Base-by-base conservation (phyloP, 352 stramenopile genomes). In the Aphanomyces invadans region DNA sequence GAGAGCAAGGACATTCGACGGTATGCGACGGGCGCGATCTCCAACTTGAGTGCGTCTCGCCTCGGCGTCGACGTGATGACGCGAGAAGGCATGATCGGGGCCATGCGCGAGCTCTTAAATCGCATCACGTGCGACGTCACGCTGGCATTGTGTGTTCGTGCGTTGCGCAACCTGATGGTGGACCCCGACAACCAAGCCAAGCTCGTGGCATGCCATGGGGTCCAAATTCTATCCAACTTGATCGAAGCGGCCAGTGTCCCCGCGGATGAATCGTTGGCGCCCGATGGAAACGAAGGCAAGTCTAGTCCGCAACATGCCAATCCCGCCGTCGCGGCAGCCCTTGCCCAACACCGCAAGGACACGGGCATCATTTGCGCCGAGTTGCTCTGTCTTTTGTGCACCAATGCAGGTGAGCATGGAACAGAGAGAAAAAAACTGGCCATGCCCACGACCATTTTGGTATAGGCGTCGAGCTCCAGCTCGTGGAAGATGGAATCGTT, bases 401-500 rank as follows among this genome's bases (percentile, higher is more conserved):
- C 38, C 29, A 67, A 67, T 26, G 21, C 42, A 10, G 49, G 44
- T 52, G 23, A n/a, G 21, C 2, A 42, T 7, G 7, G 12, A 9
- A 52, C 23, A 25, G 4, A n/a, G 7, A n/a, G 7, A 52, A n/a
- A 25, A n/a, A 25, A 25, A 9, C 9, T 52, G 7, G 44, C 7
- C 44, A 52, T 52, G n/a, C n/a, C n/a, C n/a, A n/a, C n/a, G n/a
- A n/a, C 17, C 38, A 45, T 45, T 45, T 45, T 9, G 38, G 38
- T 45, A 17, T 52, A 52, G 72, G 70, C 1, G 76, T 88, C 25
- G 79, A 90, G 70, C 77, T 84, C 59, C 74, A 77, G 3, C 80
- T 94, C 31, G 83, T 92, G 7, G 76, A 78, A 44, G 83, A 92
- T 57, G 83, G 83, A 23, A 86, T 92, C 62, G 72, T 92, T 31